Conservation (phyloP, 73 alveolate species). For the Paramecium octaurelia region DNA sequence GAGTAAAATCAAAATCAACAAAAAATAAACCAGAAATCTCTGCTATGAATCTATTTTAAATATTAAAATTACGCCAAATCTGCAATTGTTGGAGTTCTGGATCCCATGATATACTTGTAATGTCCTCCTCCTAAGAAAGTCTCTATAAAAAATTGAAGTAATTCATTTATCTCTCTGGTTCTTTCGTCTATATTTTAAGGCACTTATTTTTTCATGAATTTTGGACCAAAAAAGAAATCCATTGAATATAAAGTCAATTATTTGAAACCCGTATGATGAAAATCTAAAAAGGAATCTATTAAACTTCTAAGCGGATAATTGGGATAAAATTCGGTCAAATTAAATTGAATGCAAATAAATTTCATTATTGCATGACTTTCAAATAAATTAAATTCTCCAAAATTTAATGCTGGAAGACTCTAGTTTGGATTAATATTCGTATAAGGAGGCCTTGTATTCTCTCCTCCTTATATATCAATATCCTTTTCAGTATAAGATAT, state of each 20-base stretch:
- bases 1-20: background rate
- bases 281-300: constrained; percentile 51
- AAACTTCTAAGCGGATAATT: background rate
- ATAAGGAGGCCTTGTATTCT: background rate
- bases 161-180: background rate
- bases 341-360: background rate
- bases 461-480: background rate
- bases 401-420: constrained; percentile 35
- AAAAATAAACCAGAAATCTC: background rate
- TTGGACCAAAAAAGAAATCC: constrained; percentile 17
- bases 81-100: background rate
- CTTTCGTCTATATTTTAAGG: background rate
- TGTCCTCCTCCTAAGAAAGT: background rate
- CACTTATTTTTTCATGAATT: background rate
- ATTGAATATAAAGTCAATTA: background rate
- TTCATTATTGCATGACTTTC: constrained; percentile 57
- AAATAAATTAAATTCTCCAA: constrained; percentile 31
- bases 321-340: background rate
- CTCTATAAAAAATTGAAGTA: background rate
- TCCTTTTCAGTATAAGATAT: background rate
- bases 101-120: background rate
- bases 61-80: background rate
- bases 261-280: constrained; percentile 22
- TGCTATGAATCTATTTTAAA: background rate
- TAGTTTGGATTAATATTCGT: constrained; percentile 38